A percentile compares a stretch with the other conserved stretches of the same genome.
These are phyloP conservation scores for Gigaspora rosea DNA, from an alignment of 192 early-diverging fungal species.

Conservation along the genomic window DNA sequence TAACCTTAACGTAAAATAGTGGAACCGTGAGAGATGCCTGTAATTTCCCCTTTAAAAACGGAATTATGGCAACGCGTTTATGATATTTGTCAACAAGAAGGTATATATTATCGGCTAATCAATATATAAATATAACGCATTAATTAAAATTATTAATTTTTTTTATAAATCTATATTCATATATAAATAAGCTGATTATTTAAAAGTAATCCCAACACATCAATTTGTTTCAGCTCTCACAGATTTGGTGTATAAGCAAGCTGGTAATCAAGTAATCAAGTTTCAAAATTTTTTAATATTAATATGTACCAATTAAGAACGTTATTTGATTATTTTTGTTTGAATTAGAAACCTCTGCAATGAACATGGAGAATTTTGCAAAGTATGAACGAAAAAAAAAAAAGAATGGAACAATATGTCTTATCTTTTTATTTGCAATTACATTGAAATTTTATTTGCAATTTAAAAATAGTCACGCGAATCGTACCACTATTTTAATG, in stretches of 20 bases:
- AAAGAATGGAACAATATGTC: background rate
- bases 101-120: background rate
- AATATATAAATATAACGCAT: background rate
- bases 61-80: background rate
- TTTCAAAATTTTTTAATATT: background rate
- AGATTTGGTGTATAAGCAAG: slow-evolving; percentile 4
- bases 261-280: background rate
- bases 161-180: background rate
- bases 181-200: background rate
- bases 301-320: background rate
- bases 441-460: background rate
- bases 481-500: background rate
- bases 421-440: background rate
- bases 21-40: no score
- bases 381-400: background rate
- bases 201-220: slow-evolving; percentile 6
- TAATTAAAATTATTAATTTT: background rate
- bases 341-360: background rate
- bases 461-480: background rate
- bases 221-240: background rate
- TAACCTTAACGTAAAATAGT: no score
- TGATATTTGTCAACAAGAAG: slow-evolving; percentile 16
- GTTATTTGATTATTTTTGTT: background rate
- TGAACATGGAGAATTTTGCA: slow-evolving; percentile 8
- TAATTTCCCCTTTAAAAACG: background rate